phyloP scores from a whole-genome alignment of 2,329 filamentous ascomycete species.

The Fusarium equiseti region DNA sequence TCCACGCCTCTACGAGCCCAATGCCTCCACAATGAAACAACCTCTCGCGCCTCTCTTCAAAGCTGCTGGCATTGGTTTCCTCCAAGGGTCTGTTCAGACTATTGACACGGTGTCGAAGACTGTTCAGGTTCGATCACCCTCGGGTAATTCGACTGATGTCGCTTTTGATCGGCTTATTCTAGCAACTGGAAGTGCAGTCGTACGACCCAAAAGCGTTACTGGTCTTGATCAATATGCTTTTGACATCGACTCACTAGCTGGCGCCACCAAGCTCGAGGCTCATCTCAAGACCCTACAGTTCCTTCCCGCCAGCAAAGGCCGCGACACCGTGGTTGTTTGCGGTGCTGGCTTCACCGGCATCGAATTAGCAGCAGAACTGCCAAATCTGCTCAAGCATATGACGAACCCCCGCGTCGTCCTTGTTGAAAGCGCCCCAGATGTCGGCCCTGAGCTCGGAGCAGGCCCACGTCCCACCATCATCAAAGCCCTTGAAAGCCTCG shows the following conservation, averaged over 20 bases:
- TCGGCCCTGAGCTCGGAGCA: constrained; percentile 52
- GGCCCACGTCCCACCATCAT: constrained; percentile 51
- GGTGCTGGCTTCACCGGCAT: constrained; percentile 54
- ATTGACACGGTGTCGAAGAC: constrained; percentile 37
- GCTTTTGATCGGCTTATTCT: constrained; percentile 53
- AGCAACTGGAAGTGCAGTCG: constrained; percentile 53
- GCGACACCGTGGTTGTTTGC: constrained; percentile 53
- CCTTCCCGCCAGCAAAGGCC: constrained; percentile 40
- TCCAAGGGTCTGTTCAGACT: constrained; percentile 38
- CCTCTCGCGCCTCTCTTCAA: constrained; percentile 43
- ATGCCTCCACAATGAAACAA: constrained; percentile 40
- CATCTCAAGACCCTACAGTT: constrained; percentile 45
- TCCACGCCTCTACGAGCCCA: constrained; percentile 52
- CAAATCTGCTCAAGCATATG: constrained; percentile 38
- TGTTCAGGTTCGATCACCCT: constrained; percentile 18
- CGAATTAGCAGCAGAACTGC: constrained; percentile 50
- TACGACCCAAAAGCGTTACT: constrained; percentile 39
- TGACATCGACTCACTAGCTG: constrained; percentile 50
- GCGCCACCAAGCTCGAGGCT: constrained; percentile 45
- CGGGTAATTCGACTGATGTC: constrained; percentile 6
- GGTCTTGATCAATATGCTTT: constrained; percentile 53
- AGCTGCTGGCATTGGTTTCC: constrained; percentile 44
- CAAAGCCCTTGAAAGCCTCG: constrained; percentile 47
- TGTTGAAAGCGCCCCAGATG: constrained; percentile 45
- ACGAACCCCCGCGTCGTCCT: constrained; percentile 41